Percentiles rank a stretch among this genome's conserved stretches.
These are phyloP conservation scores for Ganoderma sinense DNA, from an alignment of 1,284 basidiomycete genomes.

Conservation along the genomic window DNA sequence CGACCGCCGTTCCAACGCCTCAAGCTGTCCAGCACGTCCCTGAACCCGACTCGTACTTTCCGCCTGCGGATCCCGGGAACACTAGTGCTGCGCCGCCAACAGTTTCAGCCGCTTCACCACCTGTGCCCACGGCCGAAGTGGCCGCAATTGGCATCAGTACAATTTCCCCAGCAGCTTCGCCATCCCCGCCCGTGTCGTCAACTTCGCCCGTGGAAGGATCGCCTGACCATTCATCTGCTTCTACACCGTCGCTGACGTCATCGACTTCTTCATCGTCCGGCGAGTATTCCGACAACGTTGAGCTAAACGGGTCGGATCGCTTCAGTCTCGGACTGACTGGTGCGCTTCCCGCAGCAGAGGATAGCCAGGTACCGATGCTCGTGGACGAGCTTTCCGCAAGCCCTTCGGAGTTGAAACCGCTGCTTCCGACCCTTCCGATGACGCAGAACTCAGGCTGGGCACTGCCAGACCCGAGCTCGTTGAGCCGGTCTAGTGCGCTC, in stretches of 20 bases:
- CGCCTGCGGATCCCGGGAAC: constrained; percentile 26
- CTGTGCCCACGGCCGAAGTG: constrained; percentile 12
- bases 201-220: constrained; percentile 28
- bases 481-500: constrained; percentile 17
- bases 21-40: constrained; percentile 10
- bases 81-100: constrained; percentile 12
- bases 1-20: constrained; percentile 32
- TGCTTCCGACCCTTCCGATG: constrained; percentile 9
- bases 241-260: constrained; percentile 35
- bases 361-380: constrained; percentile 15
- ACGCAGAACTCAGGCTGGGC: constrained; percentile 16
- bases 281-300: constrained; percentile 19
- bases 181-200: constrained; percentile 29
- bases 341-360: constrained; percentile 6
- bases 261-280: constrained; percentile 33
- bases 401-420: constrained; percentile 8
- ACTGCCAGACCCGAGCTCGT: constrained; percentile 9
- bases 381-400: constrained; percentile 17
- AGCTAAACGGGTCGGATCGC: constrained; percentile 16
- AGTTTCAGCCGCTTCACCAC: constrained; percentile 16
- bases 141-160: constrained; percentile 11
- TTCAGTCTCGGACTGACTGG: constrained; percentile 13
- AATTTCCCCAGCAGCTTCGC: constrained; percentile 23
- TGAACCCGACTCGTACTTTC: constrained; percentile 40
- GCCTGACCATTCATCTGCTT: constrained; percentile 25